Percentiles rank a stretch among this genome's conserved stretches.
These are phyloP conservation scores for Niveomyces coronatus DNA, from an alignment of 2,329 filamentous ascomycete genomes.

Conservation along the genomic window DNA sequence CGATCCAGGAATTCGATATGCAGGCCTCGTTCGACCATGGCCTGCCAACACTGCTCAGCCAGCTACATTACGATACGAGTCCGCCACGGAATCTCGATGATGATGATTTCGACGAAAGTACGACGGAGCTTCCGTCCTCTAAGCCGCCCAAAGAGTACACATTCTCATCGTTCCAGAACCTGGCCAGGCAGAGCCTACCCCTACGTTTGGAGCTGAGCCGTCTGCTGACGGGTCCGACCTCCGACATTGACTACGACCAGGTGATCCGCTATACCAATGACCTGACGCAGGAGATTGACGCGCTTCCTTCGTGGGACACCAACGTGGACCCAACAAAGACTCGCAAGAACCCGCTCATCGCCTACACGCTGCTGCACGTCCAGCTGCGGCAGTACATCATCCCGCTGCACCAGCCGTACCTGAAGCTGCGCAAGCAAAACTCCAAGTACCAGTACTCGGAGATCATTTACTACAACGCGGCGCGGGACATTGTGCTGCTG, in stretches of 20 bases:
- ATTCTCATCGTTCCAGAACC: conserved; percentile 47
- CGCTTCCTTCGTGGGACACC: conserved; percentile 44
- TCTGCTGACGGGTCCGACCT: conserved; percentile 42
- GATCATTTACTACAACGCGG: conserved; percentile 53
- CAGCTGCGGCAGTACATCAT: conserved; percentile 53
- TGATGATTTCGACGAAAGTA: conserved; percentile 45
- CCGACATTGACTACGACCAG: conserved; percentile 50
- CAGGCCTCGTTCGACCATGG: conserved; percentile 52
- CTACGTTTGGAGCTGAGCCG: conserved; percentile 48
- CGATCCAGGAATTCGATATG: conserved; percentile 51
- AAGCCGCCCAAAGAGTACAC: conserved; percentile 45
- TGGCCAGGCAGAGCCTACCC: conserved; percentile 44
- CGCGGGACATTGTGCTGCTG: conserved; percentile 50
- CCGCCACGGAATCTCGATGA: conserved; percentile 49
- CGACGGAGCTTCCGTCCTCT: conserved; percentile 39
- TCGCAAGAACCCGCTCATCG: conserved; percentile 45
- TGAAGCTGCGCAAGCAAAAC: conserved; percentile 48
- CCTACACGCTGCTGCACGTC: conserved; percentile 50
- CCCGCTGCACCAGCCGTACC: conserved; percentile 49
- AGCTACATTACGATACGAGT: conserved; percentile 44
- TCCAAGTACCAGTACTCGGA: conserved; percentile 54
- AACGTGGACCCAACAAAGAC: conserved; percentile 25
- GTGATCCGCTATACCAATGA: conserved; percentile 52
- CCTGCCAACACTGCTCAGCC: conserved; percentile 45
- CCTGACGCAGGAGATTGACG: conserved; percentile 50